These are phyloP conservation scores for Acidiella bohemica DNA, from an alignment of 495 filamentous ascomycete species.

Conservation along the genomic window DNA sequence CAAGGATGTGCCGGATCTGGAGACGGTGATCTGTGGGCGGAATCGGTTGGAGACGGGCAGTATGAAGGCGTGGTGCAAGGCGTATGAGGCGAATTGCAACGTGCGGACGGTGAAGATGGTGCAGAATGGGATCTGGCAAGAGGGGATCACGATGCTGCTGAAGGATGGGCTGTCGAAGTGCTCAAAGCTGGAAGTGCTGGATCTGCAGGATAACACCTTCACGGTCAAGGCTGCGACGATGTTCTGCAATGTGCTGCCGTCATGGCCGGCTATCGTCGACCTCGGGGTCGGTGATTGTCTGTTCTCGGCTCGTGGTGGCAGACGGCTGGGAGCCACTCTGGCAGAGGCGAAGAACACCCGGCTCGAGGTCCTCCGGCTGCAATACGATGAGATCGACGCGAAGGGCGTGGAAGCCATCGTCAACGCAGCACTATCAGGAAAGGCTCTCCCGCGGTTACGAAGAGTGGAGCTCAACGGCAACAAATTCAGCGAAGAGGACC, in stretches of 20 bases:
- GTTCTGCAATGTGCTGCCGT: slow-evolving; percentile 54
- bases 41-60: slow-evolving; percentile 91
- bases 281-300: slow-evolving; percentile 83
- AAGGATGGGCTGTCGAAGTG: slow-evolving; percentile 60
- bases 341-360: slow-evolving; percentile 59
- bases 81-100: slow-evolving; percentile 64
- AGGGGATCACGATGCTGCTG: slow-evolving; percentile 70
- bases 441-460: slow-evolving; percentile 54
- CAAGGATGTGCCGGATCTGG: slow-evolving; percentile 53
- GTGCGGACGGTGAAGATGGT: slow-evolving; percentile 90
- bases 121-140: slow-evolving; percentile 91
- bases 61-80: slow-evolving; percentile 86
- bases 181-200: slow-evolving; percentile 52
- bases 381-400: slow-evolving; percentile 87
- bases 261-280: slow-evolving; percentile 66
- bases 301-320: slow-evolving; percentile 62
- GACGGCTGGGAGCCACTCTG: slow-evolving; percentile 59
- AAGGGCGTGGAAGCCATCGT: slow-evolving; percentile 56
- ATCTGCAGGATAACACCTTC: slow-evolving; percentile 94
- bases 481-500: slow-evolving; percentile 79
- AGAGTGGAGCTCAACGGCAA: slow-evolving; percentile 93
- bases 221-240: slow-evolving; percentile 67
- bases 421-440: slow-evolving; percentile 41
- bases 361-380: slow-evolving; percentile 65
- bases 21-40: slow-evolving; percentile 89